Base-by-base conservation (phyloP, 768 basidiomycete genomes). In the Rhizopogon rudus region DNA sequence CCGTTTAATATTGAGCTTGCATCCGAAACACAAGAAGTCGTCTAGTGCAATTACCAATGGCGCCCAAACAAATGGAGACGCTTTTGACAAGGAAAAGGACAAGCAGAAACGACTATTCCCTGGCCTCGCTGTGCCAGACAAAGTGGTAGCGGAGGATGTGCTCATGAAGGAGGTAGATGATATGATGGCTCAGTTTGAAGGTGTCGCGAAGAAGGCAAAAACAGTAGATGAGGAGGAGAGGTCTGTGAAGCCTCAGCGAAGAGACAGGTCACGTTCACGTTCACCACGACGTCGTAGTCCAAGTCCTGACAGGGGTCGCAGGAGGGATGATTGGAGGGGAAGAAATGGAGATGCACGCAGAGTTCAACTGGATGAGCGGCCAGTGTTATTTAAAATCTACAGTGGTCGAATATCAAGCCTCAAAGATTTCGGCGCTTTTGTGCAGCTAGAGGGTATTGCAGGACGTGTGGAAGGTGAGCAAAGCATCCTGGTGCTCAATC, bases 351-450 rank as follows among this genome's bases (percentile, higher is more conserved):
- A 71, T 57, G 75, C 71, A 50, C 73, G 68, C 59, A 66, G 71
- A 13, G 43, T 61, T 1, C 55, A 60, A 22, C 50, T 88, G 39
- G 96, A 99, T 66, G 91, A 95, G 42, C 78, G 78, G 48, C 94
- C 97, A 0, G 75, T 98, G 3, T 69, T 97, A 43, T 98, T 86
- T 82, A 98, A 98, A 77, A 93, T 98, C 33, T 99, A 98, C 71
- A 78, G 80, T 51, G 97, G 96, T 7, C 86, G 83, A 59, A 86
- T 98, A 28, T 79, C 88, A 1, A 85, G 89, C 12, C 62, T 97
- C 62, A 93, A 91, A 71, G 97, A 99, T 57, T 99, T 98, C 67
- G 97, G 97, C 52, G 95, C 93, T 0, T 99, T 99, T 64, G 88
- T 97, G 40, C 81, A 81, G 33, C 71, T 99, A 6, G 95, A 99